These are phyloP conservation scores for Thelonectria rubi DNA, from an alignment of 2,329 filamentous ascomycete genomes.

Conservation along the genomic window DNA sequence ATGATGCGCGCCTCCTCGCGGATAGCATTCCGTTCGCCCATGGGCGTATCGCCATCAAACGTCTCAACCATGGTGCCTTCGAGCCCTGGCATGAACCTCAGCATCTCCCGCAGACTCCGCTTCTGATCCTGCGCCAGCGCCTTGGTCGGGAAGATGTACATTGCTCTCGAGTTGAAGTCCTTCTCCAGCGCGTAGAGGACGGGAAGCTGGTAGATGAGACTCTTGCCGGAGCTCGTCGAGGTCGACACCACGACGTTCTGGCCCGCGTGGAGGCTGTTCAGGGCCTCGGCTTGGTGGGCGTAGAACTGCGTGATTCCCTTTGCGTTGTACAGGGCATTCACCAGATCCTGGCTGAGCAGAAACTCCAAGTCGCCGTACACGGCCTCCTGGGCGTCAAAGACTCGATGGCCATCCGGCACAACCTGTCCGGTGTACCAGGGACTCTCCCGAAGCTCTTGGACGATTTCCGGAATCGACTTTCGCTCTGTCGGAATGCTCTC, in stretches of 20 bases:
- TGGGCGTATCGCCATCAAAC: conserved; percentile 93
- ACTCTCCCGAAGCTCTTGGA: conserved; percentile 81
- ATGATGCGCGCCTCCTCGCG: conserved; percentile 91
- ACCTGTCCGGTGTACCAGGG: conserved; percentile 94
- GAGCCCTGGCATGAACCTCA: conserved; percentile 81
- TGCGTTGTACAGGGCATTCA: conserved; percentile 96
- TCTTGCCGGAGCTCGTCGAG: conserved; percentile 96
- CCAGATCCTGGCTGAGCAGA: conserved; percentile 84
- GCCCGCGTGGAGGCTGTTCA: conserved; percentile 85
- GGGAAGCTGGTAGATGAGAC: conserved; percentile 95
- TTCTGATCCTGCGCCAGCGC: conserved; percentile 94
- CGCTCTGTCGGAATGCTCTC: conserved; percentile 81
- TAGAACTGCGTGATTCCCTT: conserved; percentile 87
- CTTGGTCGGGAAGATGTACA: conserved; percentile 99
- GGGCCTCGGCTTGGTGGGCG: conserved; percentile 90
- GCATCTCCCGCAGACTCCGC: conserved; percentile 84
- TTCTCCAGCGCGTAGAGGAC: conserved; percentile 87
- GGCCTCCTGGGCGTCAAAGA: conserved; percentile 85
- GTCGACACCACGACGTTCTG: conserved; percentile 92
- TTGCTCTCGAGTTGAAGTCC: conserved; percentile 79
- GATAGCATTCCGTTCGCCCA: conserved; percentile 79
- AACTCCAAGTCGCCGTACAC: conserved; percentile 88
- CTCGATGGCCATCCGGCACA: conserved; percentile 89
- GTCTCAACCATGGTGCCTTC: conserved; percentile 85
- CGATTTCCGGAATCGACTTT: conserved; percentile 82